Evolutionary conservation across 257 asterid genomes (phyloP).

Genomic region (Solanum peruvianum): DNA sequence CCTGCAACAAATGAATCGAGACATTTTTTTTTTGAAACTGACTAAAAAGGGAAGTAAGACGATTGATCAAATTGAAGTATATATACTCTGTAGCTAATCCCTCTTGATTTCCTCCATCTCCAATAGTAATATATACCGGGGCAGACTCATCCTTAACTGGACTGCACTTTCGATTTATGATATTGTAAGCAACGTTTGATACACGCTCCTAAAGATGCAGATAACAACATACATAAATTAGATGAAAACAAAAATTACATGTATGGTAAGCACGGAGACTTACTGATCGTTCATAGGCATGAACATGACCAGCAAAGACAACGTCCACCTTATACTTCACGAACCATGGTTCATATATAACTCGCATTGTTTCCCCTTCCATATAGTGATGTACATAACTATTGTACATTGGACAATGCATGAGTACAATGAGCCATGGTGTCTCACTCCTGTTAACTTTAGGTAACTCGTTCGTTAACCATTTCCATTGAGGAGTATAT

Average conservation of each 20-base stretch:
- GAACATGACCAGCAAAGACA: conserved; percentile 61
- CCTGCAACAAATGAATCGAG: conserved; percentile 13
- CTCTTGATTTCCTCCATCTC: conserved; percentile 74
- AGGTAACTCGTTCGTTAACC: conserved; percentile 37
- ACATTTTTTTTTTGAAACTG: background rate
- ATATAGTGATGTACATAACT: conserved; percentile 48
- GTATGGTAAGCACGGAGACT: background rate
- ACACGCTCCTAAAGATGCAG: conserved; percentile 34
- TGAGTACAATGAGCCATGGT: conserved; percentile 45
- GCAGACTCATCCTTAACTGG: conserved; percentile 43
- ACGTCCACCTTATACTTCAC: conserved; percentile 49
- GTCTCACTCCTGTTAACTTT: conserved; percentile 53
- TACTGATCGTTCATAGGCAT: conserved; percentile 58
- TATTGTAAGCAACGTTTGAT: conserved; percentile 43
- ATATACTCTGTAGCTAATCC: conserved; percentile 48
- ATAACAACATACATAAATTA: background rate
- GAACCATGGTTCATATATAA: conserved; percentile 41
- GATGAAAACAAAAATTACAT: background rate
- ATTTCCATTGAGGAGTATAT: conserved; percentile 50
- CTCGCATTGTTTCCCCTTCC: conserved; percentile 71
- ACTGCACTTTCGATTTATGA: conserved; percentile 37
- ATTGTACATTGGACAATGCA: conserved; percentile 51
- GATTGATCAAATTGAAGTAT: background rate
- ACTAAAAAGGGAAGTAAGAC: background rate
- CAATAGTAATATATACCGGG: conserved; percentile 59